These are phyloP conservation scores for Dillenia turbinata DNA, from an alignment of 164 flowering plant species.

Conservation along the genomic window DNA sequence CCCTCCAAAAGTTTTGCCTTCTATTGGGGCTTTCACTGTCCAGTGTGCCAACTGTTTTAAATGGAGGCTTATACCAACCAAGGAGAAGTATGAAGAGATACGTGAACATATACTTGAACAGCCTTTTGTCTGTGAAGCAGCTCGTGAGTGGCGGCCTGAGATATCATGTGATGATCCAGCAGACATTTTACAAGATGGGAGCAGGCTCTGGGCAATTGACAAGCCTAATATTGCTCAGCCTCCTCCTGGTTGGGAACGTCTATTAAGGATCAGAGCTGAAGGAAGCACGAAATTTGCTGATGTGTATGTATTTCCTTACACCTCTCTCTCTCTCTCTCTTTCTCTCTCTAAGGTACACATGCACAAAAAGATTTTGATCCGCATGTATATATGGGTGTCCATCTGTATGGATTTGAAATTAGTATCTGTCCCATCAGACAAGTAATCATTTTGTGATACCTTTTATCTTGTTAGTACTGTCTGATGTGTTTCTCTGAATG, in stretches of 20 bases:
- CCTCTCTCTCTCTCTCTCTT: constrained; percentile 8
- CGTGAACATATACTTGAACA: constrained; percentile 60
- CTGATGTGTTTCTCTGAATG: too few species aligned
- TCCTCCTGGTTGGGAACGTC: constrained; percentile 88
- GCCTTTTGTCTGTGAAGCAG: constrained; percentile 72
- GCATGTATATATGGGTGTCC: background rate
- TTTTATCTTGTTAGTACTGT: too few species aligned
- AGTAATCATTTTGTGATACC: too few species aligned
- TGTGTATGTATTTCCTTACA: constrained; percentile 52
- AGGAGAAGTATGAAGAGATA: constrained; percentile 87
- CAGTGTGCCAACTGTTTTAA: constrained; percentile 82
- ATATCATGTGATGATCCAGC: constrained; percentile 75
- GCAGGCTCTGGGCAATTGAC: constrained; percentile 93
- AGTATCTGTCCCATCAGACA: too few species aligned
- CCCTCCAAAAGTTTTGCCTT: constrained; percentile 48
- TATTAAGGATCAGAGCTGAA: constrained; percentile 71
- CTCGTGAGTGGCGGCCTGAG: constrained; percentile 72
- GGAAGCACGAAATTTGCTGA: constrained; percentile 93
- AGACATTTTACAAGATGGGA: constrained; percentile 83
- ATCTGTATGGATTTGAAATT: background rate
- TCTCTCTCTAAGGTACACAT: background rate
- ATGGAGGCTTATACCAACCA: constrained; percentile 90
- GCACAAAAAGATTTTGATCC: background rate
- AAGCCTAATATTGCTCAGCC: constrained; percentile 86
- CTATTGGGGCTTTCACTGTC: constrained; percentile 79